Base-by-base conservation (phyloP, 2,329 filamentous ascomycete genomes). In the Nothopassalora personata region DNA sequence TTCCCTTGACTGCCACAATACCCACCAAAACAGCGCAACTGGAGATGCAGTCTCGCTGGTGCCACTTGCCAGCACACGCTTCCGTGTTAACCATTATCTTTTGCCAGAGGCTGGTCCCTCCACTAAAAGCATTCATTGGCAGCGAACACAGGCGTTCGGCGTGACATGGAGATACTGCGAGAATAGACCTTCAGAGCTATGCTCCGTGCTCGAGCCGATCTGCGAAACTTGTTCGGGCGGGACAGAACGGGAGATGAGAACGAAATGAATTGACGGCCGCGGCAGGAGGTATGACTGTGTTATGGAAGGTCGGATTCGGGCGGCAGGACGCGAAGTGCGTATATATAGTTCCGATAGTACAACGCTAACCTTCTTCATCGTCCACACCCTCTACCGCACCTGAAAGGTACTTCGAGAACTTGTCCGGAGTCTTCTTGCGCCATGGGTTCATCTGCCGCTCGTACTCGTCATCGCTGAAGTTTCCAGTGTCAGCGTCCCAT, bases 361-460 rank as follows among this genome's bases (percentile, higher is more conserved):
- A 7, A 19, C 5, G 8, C 28, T 49, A 28, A 49, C 28, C 19
- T 27, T 28, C 19, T 27, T 28, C 23, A 1, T 49, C 19, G 46
- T 27, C 46, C 13, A 28, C 23, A 3, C n/a, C 11, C 46, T 28
- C 5, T 3, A 27, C 27, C 33, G 52, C 51, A 30, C 59, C 59
- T 19, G 57, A 46, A 13, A 67, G 56, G 36, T 65, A 64, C 53
- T 62, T 61, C 19, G 62, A 64, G 34, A 67, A 68, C 48, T 67
- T 60, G 59, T 59, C 59, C 30, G 63, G 61, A 31, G 62, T 66
- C 59, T 65, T 66, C 50, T 63, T 67, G 57, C 65, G 66, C 66
- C 69, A 73, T 2, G 68, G 70, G 49, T 72, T 68, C 64, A 65
- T 65, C 62, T 66, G 66, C 10, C 62, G 58, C 28, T 68, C 67